Conservation (phyloP, 2,329 filamentous ascomycete species). For the Ambrosiella beaveri region DNA sequence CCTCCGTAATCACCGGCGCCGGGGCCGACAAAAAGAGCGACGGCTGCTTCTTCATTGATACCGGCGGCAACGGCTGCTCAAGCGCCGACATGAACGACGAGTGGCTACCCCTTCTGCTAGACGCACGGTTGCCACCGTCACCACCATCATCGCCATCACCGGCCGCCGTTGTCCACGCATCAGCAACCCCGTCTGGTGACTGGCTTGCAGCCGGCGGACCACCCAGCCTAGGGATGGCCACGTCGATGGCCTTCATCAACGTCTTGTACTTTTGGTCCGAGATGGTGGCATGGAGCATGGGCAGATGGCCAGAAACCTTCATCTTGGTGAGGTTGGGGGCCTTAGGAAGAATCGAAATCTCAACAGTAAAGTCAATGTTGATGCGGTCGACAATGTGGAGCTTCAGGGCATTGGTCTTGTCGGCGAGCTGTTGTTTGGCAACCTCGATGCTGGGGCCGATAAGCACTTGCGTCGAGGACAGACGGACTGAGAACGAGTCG, state of each 20-base stretch:
- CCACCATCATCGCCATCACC: neutral
- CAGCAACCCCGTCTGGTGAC: neutral
- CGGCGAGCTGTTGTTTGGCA: slow-evolving; percentile 64
- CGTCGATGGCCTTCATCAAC: slow-evolving; percentile 88
- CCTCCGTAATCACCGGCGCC: slow-evolving; percentile 53
- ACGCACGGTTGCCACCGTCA: neutral
- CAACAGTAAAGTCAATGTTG: slow-evolving; percentile 93
- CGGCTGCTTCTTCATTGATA: slow-evolving; percentile 2
- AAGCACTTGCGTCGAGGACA: slow-evolving; percentile 86
- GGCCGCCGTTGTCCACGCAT: no score
- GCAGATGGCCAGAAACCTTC: slow-evolving; percentile 77
- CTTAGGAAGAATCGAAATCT: slow-evolving; percentile 92
- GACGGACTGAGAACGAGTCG: slow-evolving; percentile 83
- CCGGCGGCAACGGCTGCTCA: slow-evolving; percentile 6
- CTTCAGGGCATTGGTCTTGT: slow-evolving; percentile 48
- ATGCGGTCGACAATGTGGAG: slow-evolving; percentile 91
- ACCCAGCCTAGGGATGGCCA: slow-evolving; percentile 72
- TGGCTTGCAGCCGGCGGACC: slow-evolving; percentile 12
- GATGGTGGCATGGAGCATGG: slow-evolving; percentile 76
- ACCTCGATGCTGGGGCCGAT: slow-evolving; percentile 87
- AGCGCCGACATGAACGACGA: slow-evolving; percentile 13
- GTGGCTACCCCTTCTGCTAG: slow-evolving; percentile 9
- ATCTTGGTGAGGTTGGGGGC: slow-evolving; percentile 84
- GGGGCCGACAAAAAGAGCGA: slow-evolving; percentile 56
- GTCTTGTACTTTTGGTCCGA: slow-evolving; percentile 96